A percentile compares a stretch with the other conserved stretches of the same genome.
Conservation (phyloP, 305 asterid species). For the Fraxinus platypoda region DNA sequence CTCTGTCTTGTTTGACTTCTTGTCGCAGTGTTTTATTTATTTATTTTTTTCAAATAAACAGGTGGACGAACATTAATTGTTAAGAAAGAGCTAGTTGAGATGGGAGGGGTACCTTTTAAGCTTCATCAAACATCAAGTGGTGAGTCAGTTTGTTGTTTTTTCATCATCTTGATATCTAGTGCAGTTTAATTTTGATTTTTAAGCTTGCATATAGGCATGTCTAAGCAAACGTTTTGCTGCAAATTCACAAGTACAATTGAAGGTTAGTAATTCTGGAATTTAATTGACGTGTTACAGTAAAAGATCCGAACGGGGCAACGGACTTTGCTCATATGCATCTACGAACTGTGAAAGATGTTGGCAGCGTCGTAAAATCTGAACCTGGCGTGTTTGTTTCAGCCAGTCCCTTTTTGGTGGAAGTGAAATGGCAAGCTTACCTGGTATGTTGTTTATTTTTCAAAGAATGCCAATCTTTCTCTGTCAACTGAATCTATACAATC, state of each 20-base stretch:
- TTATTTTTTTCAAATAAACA: slow-evolving; percentile 11
- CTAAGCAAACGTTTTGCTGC: not conserved
- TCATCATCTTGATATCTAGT: not conserved
- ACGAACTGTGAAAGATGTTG: not conserved
- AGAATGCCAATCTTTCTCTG: not conserved
- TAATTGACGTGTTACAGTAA: slow-evolving; percentile 23
- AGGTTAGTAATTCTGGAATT: slow-evolving; percentile 14
- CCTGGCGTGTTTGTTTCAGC: slow-evolving; percentile 14
- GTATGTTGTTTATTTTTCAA: slow-evolving; percentile 22
- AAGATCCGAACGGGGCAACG: not conserved
- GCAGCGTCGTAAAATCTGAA: slow-evolving; percentile 17
- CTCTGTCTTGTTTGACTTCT: not conserved
- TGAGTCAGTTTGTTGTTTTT: slow-evolving; percentile 7
- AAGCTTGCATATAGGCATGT: not conserved
- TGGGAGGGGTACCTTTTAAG: not conserved
- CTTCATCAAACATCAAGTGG: slow-evolving; percentile 3
- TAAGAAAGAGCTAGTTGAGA: slow-evolving; percentile 23
- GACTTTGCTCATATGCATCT: slow-evolving; percentile 6
- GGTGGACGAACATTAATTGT: slow-evolving; percentile 8
- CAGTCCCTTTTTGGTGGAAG: slow-evolving; percentile 28
- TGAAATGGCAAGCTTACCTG: slow-evolving; percentile 33
- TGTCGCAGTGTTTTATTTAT: not conserved
- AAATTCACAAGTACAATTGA: not conserved
- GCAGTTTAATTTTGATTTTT: not conserved
- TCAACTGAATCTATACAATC: not conserved